These are phyloP conservation scores for Neostapfia colusana DNA, from an alignment of 176 grass and related monocot genomes.

Conservation along the genomic window DNA sequence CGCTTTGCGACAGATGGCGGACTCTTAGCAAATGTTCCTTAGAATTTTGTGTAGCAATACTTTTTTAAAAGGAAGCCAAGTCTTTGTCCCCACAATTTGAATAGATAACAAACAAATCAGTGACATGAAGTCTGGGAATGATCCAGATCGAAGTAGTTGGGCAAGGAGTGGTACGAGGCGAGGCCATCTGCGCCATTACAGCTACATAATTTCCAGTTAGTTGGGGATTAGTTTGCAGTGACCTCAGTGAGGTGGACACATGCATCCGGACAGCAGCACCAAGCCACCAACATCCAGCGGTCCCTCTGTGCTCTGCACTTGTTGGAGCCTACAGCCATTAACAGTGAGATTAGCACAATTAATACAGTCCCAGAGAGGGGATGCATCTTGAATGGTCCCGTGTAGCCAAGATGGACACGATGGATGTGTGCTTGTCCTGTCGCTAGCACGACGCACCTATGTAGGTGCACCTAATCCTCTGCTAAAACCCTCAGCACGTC, in stretches of 20 bases:
- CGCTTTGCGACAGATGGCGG: not conserved
- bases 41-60: not conserved
- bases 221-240: constrained; percentile 40
- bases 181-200: not conserved
- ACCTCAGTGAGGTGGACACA: constrained; percentile 28
- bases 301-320: constrained; percentile 23
- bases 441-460: not conserved
- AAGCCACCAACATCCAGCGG: constrained; percentile 50
- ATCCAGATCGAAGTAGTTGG: constrained; percentile 31
- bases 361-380: constrained; percentile 13
- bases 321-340: constrained; percentile 30
- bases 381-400: not conserved
- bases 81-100: not conserved
- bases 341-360: constrained; percentile 28
- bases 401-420: not conserved
- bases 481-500: not conserved
- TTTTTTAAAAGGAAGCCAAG: too few species aligned
- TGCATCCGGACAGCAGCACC: not conserved
- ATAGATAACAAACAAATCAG: not conserved
- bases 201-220: constrained; percentile 39
- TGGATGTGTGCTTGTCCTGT: constrained; percentile 3
- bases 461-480: constrained; percentile 29
- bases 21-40: not conserved
- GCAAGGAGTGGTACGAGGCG: not conserved
- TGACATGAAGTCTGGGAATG: not conserved